Percentiles rank a stretch among this genome's conserved stretches.
Conservation (phyloP, 2,329 filamentous ascomycete genomes). For the Talaromyces sp. region DNA sequence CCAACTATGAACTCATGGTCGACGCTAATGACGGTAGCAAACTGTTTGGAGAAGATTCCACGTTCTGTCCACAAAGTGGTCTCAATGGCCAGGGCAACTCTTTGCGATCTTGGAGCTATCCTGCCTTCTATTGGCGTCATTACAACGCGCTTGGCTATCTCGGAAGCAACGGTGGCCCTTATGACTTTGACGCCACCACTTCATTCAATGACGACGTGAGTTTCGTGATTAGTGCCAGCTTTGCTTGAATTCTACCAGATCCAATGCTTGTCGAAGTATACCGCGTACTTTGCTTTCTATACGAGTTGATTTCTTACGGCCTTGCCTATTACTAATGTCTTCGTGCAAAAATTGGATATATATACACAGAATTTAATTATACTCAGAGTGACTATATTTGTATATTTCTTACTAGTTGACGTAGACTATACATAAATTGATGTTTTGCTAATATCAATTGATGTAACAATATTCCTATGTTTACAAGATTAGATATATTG, state of each 20-base stretch:
- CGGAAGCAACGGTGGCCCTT: conserved; percentile 54
- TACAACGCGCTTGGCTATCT: conserved; percentile 45
- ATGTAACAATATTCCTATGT: too few relatives aligned
- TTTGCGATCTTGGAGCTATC: conserved; percentile 57
- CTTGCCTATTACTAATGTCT: too few relatives aligned
- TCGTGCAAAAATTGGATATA: too few relatives aligned
- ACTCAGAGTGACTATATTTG: too few relatives aligned
- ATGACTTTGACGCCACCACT: conserved; percentile 47
- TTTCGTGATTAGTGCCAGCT: conserved; percentile 44
- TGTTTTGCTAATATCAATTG: too few relatives aligned
- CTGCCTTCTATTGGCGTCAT: conserved; percentile 56
- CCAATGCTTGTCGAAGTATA: too few relatives aligned
- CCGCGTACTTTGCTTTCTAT: too few relatives aligned
- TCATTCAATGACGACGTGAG: conserved; percentile 54
- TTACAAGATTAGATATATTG: too few relatives aligned
- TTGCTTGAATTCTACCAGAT: conserved; percentile 31
- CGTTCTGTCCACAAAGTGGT: conserved; percentile 55
- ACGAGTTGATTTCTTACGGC: too few relatives aligned
- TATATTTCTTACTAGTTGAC: too few relatives aligned
- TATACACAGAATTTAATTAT: too few relatives aligned
- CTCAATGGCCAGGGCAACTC: conserved; percentile 50
- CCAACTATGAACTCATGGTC: conserved; percentile 48
- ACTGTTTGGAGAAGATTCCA: conserved; percentile 57
- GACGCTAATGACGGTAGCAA: conserved; percentile 52
- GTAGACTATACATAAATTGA: too few relatives aligned